phyloP scores from a whole-genome alignment of 768 basidiomycete genomes.

The Austroboletus eburneus region DNA sequence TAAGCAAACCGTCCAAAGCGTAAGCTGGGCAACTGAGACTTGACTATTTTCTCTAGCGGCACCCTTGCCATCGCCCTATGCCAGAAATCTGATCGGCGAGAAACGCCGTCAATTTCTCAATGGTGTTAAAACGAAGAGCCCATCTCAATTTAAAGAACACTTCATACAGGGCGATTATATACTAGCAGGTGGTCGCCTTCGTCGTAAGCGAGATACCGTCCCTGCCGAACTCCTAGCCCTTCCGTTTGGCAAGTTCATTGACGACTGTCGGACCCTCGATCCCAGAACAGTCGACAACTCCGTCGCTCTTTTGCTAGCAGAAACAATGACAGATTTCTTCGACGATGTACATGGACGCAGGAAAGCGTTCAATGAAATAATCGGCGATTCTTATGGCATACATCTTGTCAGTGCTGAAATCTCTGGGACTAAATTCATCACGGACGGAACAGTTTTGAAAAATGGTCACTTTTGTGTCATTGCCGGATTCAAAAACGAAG shows the following conservation, averaged over 20 bases:
- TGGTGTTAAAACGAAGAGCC: too few species aligned
- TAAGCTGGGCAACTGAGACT: too few species aligned
- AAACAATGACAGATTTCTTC: constrained; percentile 21
- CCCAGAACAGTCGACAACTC: constrained; percentile 21
- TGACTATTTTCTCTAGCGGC: too few species aligned
- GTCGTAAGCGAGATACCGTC: background rate
- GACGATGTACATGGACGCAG: constrained; percentile 11
- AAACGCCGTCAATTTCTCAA: too few species aligned
- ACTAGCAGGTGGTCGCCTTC: background rate
- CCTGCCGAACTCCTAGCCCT: constrained; percentile 23
- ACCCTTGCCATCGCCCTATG: too few species aligned
- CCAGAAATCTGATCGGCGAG: too few species aligned
- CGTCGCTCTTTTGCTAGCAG: constrained; percentile 14
- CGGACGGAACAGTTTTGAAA: too few species aligned
- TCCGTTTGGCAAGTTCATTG: constrained; percentile 24
- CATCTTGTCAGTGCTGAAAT: too few species aligned
- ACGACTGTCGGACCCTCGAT: constrained; percentile 17
- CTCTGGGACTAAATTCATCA: too few species aligned
- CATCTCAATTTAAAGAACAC: too few species aligned
- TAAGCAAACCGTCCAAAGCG: too few species aligned
- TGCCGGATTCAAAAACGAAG: constrained; percentile 21
- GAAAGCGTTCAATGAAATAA: constrained; percentile 3
- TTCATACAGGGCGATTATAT: too few species aligned
- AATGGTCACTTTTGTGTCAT: constrained; percentile 7
- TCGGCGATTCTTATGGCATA: constrained; percentile 4